phyloP scores from a whole-genome alignment of 2,329 filamentous ascomycete genomes.

The Trichoderma cornu-damae region DNA sequence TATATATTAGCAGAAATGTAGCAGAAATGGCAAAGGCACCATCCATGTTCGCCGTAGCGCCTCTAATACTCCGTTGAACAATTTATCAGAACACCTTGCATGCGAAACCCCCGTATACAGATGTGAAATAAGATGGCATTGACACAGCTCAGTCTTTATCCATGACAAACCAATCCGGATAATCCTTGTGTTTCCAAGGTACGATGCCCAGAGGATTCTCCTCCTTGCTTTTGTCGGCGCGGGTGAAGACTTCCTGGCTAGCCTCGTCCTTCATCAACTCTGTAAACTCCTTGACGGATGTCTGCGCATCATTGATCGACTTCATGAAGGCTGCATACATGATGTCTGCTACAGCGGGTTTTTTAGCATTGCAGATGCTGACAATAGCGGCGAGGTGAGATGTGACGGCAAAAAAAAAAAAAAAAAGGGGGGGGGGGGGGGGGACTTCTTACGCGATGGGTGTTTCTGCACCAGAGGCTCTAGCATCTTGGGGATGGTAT shows the following conservation, averaged over 20 bases:
- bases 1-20: background rate
- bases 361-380: background rate
- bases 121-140: background rate
- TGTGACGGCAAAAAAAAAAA: background rate
- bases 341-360: slow-evolving; percentile 42
- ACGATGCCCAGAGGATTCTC: slow-evolving; percentile 53
- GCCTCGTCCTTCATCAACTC: slow-evolving; percentile 44
- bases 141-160: slow-evolving; percentile 25
- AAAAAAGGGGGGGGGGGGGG: too few relatives aligned
- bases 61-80: slow-evolving; percentile 7
- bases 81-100: background rate
- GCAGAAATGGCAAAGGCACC: background rate
- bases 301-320: slow-evolving; percentile 43
- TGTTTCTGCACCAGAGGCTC: slow-evolving; percentile 48
- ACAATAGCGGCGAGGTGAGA: background rate
- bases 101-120: background rate
- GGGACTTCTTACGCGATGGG: slow-evolving; percentile 43
- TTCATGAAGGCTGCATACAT: slow-evolving; percentile 45
- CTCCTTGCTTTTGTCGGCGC: slow-evolving; percentile 48
- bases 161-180: slow-evolving; percentile 52
- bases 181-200: slow-evolving; percentile 54
- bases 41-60: background rate
- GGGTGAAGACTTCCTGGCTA: slow-evolving; percentile 46
- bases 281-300: slow-evolving; percentile 49
- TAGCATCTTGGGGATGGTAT: slow-evolving; percentile 37